A percentile compares a stretch with the other conserved stretches of the same genome.
Conservation (phyloP, 352 stramenopile species). For the Pythium angustatum region DNA sequence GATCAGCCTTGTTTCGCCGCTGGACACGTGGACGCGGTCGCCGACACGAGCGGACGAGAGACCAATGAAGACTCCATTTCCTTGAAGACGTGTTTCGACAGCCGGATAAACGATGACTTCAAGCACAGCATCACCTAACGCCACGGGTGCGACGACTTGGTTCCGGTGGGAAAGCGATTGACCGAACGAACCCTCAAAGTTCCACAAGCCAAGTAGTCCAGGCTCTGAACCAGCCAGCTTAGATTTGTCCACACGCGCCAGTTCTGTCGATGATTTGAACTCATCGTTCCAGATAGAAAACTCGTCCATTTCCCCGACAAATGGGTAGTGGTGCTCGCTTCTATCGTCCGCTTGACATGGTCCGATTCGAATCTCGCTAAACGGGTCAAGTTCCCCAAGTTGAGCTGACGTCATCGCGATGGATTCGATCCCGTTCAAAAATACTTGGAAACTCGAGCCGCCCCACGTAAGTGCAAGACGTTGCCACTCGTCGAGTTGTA, state of each 20-base stretch:
- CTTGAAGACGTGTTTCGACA: not conserved
- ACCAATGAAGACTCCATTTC: constrained; percentile 7
- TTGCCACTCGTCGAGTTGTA: constrained; percentile 18
- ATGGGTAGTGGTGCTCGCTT: constrained; percentile 9
- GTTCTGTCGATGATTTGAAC: constrained; percentile 4
- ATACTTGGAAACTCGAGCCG: not conserved
- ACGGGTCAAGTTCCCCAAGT: not conserved
- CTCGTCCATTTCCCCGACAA: constrained; percentile 37
- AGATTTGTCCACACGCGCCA: not conserved
- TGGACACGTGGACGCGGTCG: constrained; percentile 2
- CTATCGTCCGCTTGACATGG: not conserved
- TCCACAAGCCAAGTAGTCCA: constrained; percentile 35
- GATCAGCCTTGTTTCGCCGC: constrained; percentile 4
- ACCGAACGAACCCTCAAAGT: constrained; percentile 24
- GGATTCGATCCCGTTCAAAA: constrained; percentile 16
- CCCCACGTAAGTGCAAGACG: constrained; percentile 13
- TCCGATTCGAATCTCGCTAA: constrained; percentile 6
- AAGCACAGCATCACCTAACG: not conserved
- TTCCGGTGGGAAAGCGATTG: not conserved
- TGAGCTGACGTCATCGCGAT: not conserved
- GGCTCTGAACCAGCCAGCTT: constrained; percentile 32
- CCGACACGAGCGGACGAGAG: constrained; percentile 12
- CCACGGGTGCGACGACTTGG: not conserved
- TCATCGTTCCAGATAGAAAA: constrained; percentile 33
- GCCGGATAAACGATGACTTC: constrained; percentile 7